Conservation (phyloP, 345 rosid species). For the Ricinus communis region DNA sequence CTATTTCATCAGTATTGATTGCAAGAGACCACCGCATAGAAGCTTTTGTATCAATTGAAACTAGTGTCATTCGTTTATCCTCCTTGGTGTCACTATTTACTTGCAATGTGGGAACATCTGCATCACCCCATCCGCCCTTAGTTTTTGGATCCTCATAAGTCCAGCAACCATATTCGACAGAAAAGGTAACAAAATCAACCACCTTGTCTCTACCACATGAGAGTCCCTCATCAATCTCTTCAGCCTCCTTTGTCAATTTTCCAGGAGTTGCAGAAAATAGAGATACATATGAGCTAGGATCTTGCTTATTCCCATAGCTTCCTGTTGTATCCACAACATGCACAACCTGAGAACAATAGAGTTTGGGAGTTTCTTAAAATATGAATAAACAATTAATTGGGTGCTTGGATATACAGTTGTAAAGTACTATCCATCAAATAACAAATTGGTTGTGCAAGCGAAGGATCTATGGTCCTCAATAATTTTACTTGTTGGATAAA, state of each 20-base stretch:
- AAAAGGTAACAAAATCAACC: conserved; percentile 74
- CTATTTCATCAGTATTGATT: conserved; percentile 63
- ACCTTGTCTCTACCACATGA: conserved; percentile 64
- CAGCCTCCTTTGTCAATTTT: conserved; percentile 66
- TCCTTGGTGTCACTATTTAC: conserved; percentile 43
- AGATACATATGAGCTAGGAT: conserved; percentile 55
- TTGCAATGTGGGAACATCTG: conserved; percentile 56
- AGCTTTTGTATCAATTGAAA: conserved; percentile 61
- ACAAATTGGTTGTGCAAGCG: background rate
- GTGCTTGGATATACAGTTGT: background rate
- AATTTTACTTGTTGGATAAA: background rate
- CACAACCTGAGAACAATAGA: conserved; percentile 59
- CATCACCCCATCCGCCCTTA: conserved; percentile 63
- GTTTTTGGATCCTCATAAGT: conserved; percentile 42
- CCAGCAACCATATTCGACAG: conserved; percentile 74
- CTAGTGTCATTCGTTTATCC: conserved; percentile 41
- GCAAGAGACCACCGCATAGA: conserved; percentile 88
- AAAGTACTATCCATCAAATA: background rate
- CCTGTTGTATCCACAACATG: conserved; percentile 82
- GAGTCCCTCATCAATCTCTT: conserved; percentile 68
- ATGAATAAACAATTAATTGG: background rate
- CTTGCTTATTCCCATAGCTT: conserved; percentile 40
- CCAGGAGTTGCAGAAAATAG: conserved; percentile 87
- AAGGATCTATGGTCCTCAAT: background rate
- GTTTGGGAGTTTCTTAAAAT: conserved; percentile 1